A percentile compares a stretch with the other conserved stretches of the same genome.
Conservation (phyloP, 495 filamentous ascomycete species). For the Daldinia decipiens region DNA sequence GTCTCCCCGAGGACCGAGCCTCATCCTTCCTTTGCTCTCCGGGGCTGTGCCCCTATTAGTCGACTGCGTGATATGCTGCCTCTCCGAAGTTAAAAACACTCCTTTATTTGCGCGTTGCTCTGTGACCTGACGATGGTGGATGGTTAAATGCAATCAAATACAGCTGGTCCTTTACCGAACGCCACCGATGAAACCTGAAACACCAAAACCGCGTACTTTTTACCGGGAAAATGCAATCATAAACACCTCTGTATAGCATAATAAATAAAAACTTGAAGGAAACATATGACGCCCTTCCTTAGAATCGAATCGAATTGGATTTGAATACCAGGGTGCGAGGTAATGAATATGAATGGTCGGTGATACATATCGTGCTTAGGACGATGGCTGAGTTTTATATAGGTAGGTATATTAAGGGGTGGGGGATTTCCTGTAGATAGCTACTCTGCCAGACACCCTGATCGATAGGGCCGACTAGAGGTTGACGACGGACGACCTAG, state of each 20-base stretch:
- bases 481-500: background rate
- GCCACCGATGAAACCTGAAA: constrained; percentile 24
- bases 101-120: constrained; percentile 15
- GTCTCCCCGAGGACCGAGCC: background rate
- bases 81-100: constrained; percentile 8
- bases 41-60: constrained; percentile 25
- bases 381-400: constrained; percentile 3
- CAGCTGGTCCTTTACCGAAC: constrained; percentile 24
- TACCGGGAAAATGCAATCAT: constrained; percentile 38
- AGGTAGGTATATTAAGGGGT: background rate
- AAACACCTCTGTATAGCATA: constrained; percentile 25
- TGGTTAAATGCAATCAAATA: constrained; percentile 26
- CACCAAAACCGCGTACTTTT: constrained; percentile 24
- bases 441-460: background rate
- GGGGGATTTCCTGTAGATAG: background rate
- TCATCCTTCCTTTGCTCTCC: background rate
- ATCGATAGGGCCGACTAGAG: background rate
- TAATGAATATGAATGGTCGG: background rate
- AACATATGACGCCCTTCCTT: background rate
- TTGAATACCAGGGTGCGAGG: constrained; percentile 7
- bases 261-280: constrained; percentile 1
- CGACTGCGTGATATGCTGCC: constrained; percentile 5
- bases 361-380: background rate
- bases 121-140: constrained; percentile 17
- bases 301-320: constrained; percentile 24